Conservation (phyloP, 2,329 filamentous ascomycete genomes). For the Fusarium mundagurra region DNA sequence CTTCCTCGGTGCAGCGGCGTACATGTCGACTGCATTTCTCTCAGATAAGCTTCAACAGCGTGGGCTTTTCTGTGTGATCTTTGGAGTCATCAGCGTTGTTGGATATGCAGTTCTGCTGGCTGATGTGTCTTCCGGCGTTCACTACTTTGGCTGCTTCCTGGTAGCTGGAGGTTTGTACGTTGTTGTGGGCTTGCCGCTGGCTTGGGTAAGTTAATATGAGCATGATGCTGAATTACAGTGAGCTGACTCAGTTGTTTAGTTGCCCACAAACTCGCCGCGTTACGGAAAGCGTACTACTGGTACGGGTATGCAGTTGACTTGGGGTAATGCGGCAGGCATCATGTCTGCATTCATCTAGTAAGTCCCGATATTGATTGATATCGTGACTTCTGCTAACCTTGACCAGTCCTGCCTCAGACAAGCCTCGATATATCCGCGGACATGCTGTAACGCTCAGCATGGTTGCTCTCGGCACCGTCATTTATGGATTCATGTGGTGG, state of each 20-base stretch:
- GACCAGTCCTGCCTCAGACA: constrained; percentile 57
- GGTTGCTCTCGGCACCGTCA: constrained; percentile 62
- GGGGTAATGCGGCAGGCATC: constrained; percentile 76
- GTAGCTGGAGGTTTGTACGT: constrained; percentile 78
- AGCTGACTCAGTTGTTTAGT: constrained; percentile 33
- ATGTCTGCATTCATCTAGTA: constrained; percentile 75
- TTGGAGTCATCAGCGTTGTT: constrained; percentile 70
- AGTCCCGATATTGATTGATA: constrained; percentile 4
- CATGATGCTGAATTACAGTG: background rate
- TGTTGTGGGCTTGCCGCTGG: constrained; percentile 64
- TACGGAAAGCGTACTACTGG: constrained; percentile 81
- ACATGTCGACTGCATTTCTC: constrained; percentile 71
- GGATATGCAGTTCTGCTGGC: constrained; percentile 76
- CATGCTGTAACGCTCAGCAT: constrained; percentile 70
- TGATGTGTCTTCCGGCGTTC: constrained; percentile 66
- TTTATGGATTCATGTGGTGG: constrained; percentile 65
- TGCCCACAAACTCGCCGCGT: constrained; percentile 74
- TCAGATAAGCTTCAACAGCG: constrained; percentile 75
- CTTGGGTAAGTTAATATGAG: constrained; percentile 53
- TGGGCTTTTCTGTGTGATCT: constrained; percentile 70
- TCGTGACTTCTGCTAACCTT: constrained; percentile 10
- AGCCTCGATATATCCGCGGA: constrained; percentile 68
- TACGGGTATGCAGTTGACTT: constrained; percentile 75
- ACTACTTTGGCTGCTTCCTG: constrained; percentile 81
- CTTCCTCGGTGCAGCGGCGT: constrained; percentile 74